A percentile compares a stretch with the other conserved stretches of the same genome.
phyloP scores from a whole-genome alignment of 805 yeast genomes.

The Dipodascus geniculatus region DNA sequence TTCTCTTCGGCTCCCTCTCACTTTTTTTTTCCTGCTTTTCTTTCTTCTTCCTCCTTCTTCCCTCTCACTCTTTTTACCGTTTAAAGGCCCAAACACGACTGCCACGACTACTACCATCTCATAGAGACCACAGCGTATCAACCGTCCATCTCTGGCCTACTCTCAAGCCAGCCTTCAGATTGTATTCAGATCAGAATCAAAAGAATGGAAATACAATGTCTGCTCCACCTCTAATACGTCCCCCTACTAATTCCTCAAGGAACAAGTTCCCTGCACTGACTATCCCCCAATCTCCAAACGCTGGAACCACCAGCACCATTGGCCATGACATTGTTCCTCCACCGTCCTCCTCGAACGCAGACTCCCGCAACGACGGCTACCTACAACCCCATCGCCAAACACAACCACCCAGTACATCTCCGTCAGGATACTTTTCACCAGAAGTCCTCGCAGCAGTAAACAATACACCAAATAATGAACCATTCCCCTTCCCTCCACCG shows the following conservation, averaged over 20 bases:
- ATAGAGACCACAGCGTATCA: too few species aligned
- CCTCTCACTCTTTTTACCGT: too few species aligned
- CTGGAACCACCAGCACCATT: conserved; percentile 4
- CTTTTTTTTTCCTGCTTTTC: too few species aligned
- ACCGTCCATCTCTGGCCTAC: too few species aligned
- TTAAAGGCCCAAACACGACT: too few species aligned
- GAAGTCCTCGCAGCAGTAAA: conserved; percentile 18
- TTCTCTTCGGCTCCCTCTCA: too few species aligned
- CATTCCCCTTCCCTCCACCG: conserved; percentile 1
- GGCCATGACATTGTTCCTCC: conserved; percentile 4
- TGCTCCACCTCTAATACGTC: conserved; percentile 5
- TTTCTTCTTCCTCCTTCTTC: too few species aligned
- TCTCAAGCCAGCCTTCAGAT: too few species aligned
- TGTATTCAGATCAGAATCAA: too few species aligned
- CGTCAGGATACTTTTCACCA: conserved; percentile 13
- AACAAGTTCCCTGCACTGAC: conserved; percentile 17
- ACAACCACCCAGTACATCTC: conserved; percentile 4
- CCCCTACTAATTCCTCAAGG: conserved; percentile 7
- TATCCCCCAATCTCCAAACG: conserved; percentile 13
- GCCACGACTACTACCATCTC: too few species aligned
- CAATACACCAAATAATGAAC: conserved; percentile 2
- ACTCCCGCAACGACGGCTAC: conserved; percentile 1
- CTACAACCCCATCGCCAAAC: not conserved
- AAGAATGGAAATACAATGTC: conserved; percentile 3
- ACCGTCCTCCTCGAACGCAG: not conserved